phyloP scores from a whole-genome alignment of 2,329 filamentous ascomycete species.

The Malbranchea zuffiana region DNA sequence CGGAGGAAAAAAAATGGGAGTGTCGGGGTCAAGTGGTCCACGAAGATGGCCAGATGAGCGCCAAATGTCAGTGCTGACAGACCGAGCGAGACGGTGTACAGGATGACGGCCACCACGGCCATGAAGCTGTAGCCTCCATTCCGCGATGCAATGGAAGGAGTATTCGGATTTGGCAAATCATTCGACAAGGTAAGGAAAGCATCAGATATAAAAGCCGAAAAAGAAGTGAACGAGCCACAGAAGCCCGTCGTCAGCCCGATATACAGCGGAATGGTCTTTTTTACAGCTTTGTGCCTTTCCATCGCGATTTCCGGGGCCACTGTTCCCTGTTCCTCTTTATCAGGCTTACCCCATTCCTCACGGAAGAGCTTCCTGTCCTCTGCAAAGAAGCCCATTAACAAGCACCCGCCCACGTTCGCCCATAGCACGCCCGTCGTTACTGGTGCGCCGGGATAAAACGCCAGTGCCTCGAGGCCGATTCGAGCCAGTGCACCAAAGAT shows the following conservation, averaged over 20 bases:
- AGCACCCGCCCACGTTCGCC: conserved; percentile 74
- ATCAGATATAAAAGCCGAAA: conserved; percentile 76
- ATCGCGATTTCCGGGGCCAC: conserved; percentile 27
- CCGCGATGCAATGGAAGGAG: conserved; percentile 41
- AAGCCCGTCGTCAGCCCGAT: conserved; percentile 78
- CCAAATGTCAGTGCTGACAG: conserved; percentile 60
- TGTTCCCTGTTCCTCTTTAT: not conserved
- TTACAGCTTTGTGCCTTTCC: conserved; percentile 51
- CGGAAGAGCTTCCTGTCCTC: conserved; percentile 70
- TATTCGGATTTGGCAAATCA: conserved; percentile 48
- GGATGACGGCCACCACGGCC: conserved; percentile 64
- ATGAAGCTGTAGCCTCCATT: conserved; percentile 73
- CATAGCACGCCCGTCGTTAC: conserved; percentile 66
- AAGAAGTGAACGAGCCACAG: conserved; percentile 82
- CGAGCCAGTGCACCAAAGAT: conserved; percentile 74
- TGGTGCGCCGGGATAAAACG: conserved; percentile 66
- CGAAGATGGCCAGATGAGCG: conserved; percentile 58
- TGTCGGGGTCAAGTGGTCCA: conserved; percentile 49
- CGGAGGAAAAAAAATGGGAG: conserved; percentile 49
- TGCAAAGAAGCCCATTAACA: conserved; percentile 74
- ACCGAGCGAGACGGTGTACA: conserved; percentile 60
- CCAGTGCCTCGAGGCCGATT: conserved; percentile 67
- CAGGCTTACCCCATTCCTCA: conserved; percentile 48
- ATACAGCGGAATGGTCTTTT: conserved; percentile 82
- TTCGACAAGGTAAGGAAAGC: conserved; percentile 70